Evolutionary conservation across 23 red algal species (phyloP), one percentile per base, ranked within the genome.

Genomic region (Gracilaria caudata): DNA sequence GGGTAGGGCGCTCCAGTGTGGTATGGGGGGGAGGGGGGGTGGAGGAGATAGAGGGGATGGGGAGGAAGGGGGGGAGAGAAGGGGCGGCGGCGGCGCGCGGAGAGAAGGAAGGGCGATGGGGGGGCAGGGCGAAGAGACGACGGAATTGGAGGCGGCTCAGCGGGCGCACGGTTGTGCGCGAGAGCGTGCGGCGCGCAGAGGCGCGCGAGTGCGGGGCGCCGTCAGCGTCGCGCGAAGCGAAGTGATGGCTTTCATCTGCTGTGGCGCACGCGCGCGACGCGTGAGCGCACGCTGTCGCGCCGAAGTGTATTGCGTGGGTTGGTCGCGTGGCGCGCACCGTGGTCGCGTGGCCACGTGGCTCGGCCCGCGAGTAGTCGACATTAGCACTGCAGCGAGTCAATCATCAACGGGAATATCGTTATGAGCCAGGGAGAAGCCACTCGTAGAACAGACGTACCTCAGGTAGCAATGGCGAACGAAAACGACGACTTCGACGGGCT

Each of bases 401-500:
- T 16, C 49, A 53, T 11, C 43, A 45, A 7, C 43, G 43, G 4
- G 6, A 11, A 11, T 45, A 45, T 45, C 43, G 43, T n/a, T n/a
- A n/a, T n/a, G n/a, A n/a, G n/a, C n/a, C n/a, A n/a, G n/a, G n/a
- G n/a, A n/a, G n/a, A n/a, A n/a, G n/a, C n/a, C n/a, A n/a, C n/a
- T n/a, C n/a, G n/a, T n/a, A n/a, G n/a, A n/a, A n/a, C n/a, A 45
- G 41, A 45, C 41, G 6, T 45, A 10, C 10, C 10, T 45, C 41
- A 10, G 6, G 10, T 45, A 4, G 41, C 41, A 45, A 7, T 10
- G 41, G 41, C 6, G 10, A 45, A 10, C 41, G 41, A 7, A 45
- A 75, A 43, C 37, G 92, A 94, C 54, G 92, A 94, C 6, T 57
- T 94, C 25, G 92, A 88, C 17, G 83, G 32, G 20, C 75, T 94